Evolutionary conservation across 192 early-diverging fungal genomes (phyloP), one percentile per base, ranked within the genome.

Genomic region (Irineochytrium annulatum): DNA sequence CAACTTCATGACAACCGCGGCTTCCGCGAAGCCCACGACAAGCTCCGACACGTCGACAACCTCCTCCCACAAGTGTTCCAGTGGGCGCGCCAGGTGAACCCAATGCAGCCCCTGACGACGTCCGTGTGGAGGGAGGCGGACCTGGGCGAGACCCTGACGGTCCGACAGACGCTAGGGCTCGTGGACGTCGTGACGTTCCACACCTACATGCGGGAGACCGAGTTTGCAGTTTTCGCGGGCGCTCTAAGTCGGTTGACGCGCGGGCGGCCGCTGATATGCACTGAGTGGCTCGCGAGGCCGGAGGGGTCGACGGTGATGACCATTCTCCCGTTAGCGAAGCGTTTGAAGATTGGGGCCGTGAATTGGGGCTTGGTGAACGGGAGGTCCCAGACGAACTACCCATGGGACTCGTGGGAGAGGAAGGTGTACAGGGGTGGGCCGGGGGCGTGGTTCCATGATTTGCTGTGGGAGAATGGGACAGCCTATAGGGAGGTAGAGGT

Each of bases 281-380:
- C 54, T 17, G 54, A 55, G 31, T 55, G 54, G 54, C 32, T 55
- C 28, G 54, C 54, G 54, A 8, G 54, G 11, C 19, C 54, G 27
- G 16, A 16, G 13, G n/a, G 26, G 16, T 11, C 27, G 27, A 28
- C 54, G 16, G 54, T 13, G 13, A 34, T 14, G n/a, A n/a, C n/a
- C 6, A 35, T 35, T 22, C 22, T 55, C 8, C 54, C 54, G 35
- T n/a, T 55, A 17, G 54, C 14, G 35, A 55, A 55, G 27, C 19
- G 31, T 19, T 28, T 34, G 27, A 55, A 55, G n/a, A 34, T 55
- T 14, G 54, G 54, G n/a, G 22, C 35, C 30, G 35, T 55, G 17
- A 55, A 55, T 55, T 55, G 54, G 54, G 54, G 54, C 0, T 27
- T 55, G n/a, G n/a, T n/a, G n/a, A 22, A 29, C 35, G 54, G 54